These are phyloP conservation scores for Talaromyces marneffei DNA, from an alignment of 2,329 filamentous ascomycete genomes.

Conservation along the genomic window DNA sequence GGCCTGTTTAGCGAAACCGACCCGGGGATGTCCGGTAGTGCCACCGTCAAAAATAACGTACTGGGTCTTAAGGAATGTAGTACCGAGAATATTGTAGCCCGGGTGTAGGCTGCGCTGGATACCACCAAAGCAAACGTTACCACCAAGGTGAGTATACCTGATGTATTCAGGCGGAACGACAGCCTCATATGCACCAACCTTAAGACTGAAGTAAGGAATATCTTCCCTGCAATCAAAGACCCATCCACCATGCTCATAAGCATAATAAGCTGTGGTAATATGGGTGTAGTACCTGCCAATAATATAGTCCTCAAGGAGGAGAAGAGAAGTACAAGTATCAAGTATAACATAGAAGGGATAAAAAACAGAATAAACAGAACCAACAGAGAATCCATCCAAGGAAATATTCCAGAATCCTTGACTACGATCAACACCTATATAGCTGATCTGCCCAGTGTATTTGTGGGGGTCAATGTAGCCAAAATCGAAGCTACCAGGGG, in stretches of 20 bases:
- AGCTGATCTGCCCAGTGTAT: slow-evolving; percentile 11
- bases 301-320: slow-evolving; percentile 59
- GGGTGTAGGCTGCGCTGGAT: slow-evolving; percentile 60
- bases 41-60: slow-evolving; percentile 62
- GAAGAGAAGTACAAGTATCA: slow-evolving; percentile 65
- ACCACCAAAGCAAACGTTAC: slow-evolving; percentile 64
- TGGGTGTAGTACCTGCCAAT: no score
- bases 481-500: slow-evolving; percentile 16
- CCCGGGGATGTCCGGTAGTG: slow-evolving; percentile 37
- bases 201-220: slow-evolving; percentile 51
- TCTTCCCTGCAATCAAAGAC: slow-evolving; percentile 47
- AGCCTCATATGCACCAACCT: no score
- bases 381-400: slow-evolving; percentile 52
- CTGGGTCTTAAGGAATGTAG: slow-evolving; percentile 74
- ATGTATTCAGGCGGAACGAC: slow-evolving; percentile 51
- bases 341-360: slow-evolving; percentile 56
- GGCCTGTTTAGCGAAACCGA: slow-evolving; percentile 46
- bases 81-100: slow-evolving; percentile 66
- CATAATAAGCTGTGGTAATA: no score
- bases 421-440: slow-evolving; percentile 37
- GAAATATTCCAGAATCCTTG: slow-evolving; percentile 62
- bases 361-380: no score
- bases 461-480: slow-evolving; percentile 14
- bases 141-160: no score
- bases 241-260: no score